Evolutionary conservation across 305 asterid genomes (phyloP).

Genomic region (Petunia hybrid): DNA sequence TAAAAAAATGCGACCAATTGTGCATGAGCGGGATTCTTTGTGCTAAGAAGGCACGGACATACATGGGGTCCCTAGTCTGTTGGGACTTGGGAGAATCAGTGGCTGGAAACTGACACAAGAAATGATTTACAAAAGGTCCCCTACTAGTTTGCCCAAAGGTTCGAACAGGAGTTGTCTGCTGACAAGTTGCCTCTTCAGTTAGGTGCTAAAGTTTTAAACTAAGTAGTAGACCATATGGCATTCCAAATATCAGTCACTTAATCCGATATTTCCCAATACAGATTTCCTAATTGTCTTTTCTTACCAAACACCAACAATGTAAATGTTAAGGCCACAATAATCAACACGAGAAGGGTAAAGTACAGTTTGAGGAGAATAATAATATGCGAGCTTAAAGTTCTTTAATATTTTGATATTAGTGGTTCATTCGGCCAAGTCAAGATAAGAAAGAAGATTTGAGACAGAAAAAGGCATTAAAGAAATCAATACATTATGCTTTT

Average conservation of each 20-base stretch:
- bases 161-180: constrained; percentile 9
- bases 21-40: no score
- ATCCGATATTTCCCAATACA: not conserved
- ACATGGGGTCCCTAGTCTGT: constrained; percentile 20
- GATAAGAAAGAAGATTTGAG: not conserved
- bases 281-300: constrained; percentile 6
- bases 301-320: not conserved
- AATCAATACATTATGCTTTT: not conserved
- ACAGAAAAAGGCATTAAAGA: not conserved
- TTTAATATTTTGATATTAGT: not conserved
- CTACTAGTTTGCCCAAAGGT: constrained; percentile 24
- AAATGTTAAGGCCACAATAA: constrained; percentile 18
- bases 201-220: not conserved
- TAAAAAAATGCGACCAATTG: no score
- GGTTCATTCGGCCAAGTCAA: not conserved
- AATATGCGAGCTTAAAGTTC: not conserved
- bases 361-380: not conserved
- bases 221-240: constrained; percentile 17
- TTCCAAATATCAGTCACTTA: constrained; percentile 17
- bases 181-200: not conserved
- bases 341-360: constrained; percentile 21
- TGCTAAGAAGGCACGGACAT: not conserved
- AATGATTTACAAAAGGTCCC: constrained; percentile 24
- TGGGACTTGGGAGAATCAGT: constrained; percentile 21
- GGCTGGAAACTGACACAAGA: constrained; percentile 1